Conservation (phyloP, 345 rosid genomes). For the Brassica carinata region DNA sequence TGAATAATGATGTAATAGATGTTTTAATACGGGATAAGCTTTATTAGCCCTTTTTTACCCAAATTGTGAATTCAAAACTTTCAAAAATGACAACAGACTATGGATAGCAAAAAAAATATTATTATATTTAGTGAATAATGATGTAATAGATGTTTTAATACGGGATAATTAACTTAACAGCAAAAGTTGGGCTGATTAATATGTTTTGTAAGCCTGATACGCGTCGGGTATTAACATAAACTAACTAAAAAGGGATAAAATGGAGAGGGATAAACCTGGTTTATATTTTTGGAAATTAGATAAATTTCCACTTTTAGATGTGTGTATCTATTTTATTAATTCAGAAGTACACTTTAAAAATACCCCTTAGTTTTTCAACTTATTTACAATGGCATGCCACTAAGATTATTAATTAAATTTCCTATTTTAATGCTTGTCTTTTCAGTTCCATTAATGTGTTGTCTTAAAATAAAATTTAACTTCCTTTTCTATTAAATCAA, state of each 20-base stretch:
- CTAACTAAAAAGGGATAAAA: conserved; percentile 19
- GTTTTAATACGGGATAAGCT: neutral
- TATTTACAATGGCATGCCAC: too few relatives aligned
- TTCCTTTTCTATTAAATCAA: too few relatives aligned
- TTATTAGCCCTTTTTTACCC: neutral
- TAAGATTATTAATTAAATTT: too few relatives aligned
- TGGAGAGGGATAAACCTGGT: neutral
- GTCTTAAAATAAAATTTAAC: too few relatives aligned
- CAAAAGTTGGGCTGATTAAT: neutral
- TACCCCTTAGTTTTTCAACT: too few relatives aligned
- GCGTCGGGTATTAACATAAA: conserved; percentile 4
- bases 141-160: neutral
- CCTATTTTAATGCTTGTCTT: too few relatives aligned
- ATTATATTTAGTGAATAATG: neutral
- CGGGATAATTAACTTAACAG: neutral
- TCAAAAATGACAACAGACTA: neutral
- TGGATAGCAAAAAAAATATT: neutral
- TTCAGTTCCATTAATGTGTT: too few relatives aligned
- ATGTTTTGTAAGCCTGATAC: neutral
- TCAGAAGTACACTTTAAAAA: too few relatives aligned
- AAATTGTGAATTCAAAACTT: neutral
- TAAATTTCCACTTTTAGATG: conserved; percentile 20
- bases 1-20: conserved; percentile 5
- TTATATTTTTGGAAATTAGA: conserved; percentile 10
- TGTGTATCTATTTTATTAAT: too few relatives aligned